Evolutionary conservation across 1,284 basidiomycete species (phyloP).

Genomic region (Apiotrichum porosum): DNA sequence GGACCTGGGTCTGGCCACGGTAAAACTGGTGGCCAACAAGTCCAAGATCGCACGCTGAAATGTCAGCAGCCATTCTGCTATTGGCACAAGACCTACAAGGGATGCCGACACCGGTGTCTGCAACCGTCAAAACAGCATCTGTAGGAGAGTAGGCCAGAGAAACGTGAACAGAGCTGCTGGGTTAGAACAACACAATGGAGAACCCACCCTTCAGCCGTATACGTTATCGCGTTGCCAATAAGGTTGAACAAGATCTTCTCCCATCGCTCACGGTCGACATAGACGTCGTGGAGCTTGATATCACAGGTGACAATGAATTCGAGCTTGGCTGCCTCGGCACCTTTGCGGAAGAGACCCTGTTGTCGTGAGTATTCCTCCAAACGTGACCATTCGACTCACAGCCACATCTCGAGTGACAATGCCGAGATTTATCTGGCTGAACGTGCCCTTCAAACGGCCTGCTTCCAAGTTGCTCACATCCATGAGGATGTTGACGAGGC

Average conservation of each 20-base stretch:
- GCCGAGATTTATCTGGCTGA: slow-evolving; percentile 45
- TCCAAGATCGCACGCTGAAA: slow-evolving; percentile 30
- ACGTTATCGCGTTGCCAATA: slow-evolving; percentile 47
- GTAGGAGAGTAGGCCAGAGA: slow-evolving; percentile 21
- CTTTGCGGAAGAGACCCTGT: slow-evolving; percentile 42
- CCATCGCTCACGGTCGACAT: slow-evolving; percentile 49
- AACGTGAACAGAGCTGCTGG: slow-evolving; percentile 25
- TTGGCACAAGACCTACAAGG: slow-evolving; percentile 10
- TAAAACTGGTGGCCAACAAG: slow-evolving; percentile 47
- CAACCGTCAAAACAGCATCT: slow-evolving; percentile 37
- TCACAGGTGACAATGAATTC: slow-evolving; percentile 46
- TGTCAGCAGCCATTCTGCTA: neutral
- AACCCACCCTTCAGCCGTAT: slow-evolving; percentile 35
- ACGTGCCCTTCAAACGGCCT: slow-evolving; percentile 42
- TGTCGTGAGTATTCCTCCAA: neutral
- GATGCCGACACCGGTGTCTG: slow-evolving; percentile 51
- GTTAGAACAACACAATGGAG: no score
- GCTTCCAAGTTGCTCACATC: slow-evolving; percentile 46
- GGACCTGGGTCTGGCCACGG: slow-evolving; percentile 41
- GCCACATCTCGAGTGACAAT: slow-evolving; percentile 47
- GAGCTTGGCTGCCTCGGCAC: slow-evolving; percentile 37
- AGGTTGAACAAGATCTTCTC: slow-evolving; percentile 51
- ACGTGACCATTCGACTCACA: slow-evolving; percentile 4
- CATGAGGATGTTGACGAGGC: slow-evolving; percentile 45
- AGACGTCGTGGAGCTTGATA: slow-evolving; percentile 30